Base-by-base conservation (phyloP, 2,329 filamentous ascomycete species). In the Lecanicillium sp. region DNA sequence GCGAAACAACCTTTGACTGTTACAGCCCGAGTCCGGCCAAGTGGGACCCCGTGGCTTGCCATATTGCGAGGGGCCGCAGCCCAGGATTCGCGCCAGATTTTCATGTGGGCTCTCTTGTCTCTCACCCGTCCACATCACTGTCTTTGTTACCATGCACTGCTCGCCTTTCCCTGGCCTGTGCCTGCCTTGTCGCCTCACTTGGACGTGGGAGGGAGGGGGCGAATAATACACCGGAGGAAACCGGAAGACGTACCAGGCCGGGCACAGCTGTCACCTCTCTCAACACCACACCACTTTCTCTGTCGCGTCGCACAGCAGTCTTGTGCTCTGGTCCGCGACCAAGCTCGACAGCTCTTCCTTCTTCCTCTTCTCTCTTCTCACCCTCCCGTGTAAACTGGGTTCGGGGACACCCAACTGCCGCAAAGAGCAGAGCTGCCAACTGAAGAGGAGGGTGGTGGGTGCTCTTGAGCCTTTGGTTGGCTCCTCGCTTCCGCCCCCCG, bases 241-340 rank as follows among this genome's bases (percentile, higher is more conserved):
- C 44, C 44, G 44, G 44, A 47, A 47, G 44, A 19, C 6, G 27
- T n/a, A 32, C 35, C 27, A 5, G 26, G 29, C 14, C 15, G 5
- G 20, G 14, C 15, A 40, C n/a, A 26, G 15, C 32, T 27, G 35
- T 39, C 33, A 45, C 33, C 43, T 45, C 43, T 45, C 33, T 26
- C 24, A 32, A 11, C 12, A 47, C 44, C 44, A 47, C 44, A 47
- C 44, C 44, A 47, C 44, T 39, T 40, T 40, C 19, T 19, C 11
- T 21, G 8, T 39, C 14, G 4, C 26, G 36, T 47, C 35, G 36
- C 43, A 38, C 33, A 10, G 26, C 10, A 3, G 15, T 38, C n/a
- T 14, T 47, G 27, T 40, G 26, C 3, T 40, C 44, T 37, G 17
- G 20, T 4, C 15, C 20, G 3, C 29, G 10, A 26, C 20, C 26